Base-by-base conservation (phyloP, 805 yeast genomes). In the Clavispora santaluciae region DNA sequence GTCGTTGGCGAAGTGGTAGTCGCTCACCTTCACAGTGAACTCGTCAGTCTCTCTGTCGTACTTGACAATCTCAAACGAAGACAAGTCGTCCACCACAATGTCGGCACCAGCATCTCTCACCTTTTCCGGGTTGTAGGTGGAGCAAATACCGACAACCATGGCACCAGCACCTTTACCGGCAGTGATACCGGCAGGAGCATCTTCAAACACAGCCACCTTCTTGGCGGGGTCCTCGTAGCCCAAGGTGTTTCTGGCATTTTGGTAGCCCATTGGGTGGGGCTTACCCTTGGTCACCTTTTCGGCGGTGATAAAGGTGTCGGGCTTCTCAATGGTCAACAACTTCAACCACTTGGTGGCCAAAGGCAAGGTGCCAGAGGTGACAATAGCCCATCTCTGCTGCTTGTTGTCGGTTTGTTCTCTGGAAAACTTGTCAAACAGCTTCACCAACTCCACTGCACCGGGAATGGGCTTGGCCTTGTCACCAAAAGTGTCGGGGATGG, bases 91-190 rank as follows among this genome's bases (percentile, higher is more conserved):
- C 45, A 87, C 87, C 42, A 86, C 89, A 60, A 81, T 83, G 56
- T 80, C 83, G 49, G 95, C 95, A 54, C 95, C 95, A 41, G 86
- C 77, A 41, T 71, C 76, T 64, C 80, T 75, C 44, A 86, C 83
- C 58, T 74, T 74, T 45, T 79, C 81, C 29, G 85, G 75, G 49
- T 75, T 79, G 63, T 83, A 85, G 40, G 93, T 80, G 46, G 91
- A 82, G 51, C 90, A 84, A 63, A 86, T 82, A 58, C 95, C 95
- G 53, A 86, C 79, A 45, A 85, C 83, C 58, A 76, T 72, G 60
- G 93, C 88, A 44, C 90, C 95, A 20, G 93, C 90, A 41, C 75
- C 85, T 59, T 79, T 78, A 57, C 95, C 95, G 29, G 95, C 91
- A 54, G 76, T 66, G 48, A 86, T 79, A 59, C 95, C 95, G 37